Base-by-base conservation (phyloP, 106 monocot genomes). In the Dioscorea alata region DNA sequence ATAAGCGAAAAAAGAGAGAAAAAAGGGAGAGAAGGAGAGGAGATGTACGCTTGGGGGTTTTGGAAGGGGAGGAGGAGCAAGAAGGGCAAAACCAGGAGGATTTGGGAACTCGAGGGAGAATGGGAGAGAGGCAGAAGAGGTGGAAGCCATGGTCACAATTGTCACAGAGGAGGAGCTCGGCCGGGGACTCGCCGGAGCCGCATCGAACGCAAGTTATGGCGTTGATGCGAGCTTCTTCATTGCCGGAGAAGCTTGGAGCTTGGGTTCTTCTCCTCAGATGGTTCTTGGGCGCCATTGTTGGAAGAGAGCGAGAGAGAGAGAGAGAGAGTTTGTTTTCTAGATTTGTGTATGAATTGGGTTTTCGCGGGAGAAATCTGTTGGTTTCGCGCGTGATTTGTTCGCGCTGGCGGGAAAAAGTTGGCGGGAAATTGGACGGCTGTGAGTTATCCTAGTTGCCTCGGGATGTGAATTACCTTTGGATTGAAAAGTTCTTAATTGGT, bases 81-180 rank as follows among this genome's bases (percentile, higher is more conserved):
- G 78, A 70, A 28, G 84, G 75, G 78, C 96, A 97, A 76, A 89
- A 89, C 96, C 92, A 97, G 50, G 52, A 59, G 15, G 86, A 86
- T 10, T 76, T 25, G 64, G 92, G 96, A 24, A 97, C 96, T 69
- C 80, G 66, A 49, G 86, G 71, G 71, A 89, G 82, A 68, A 89
- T 92, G 17, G 92, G 96, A 20, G 89, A 89, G 75, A 92, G 96
- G 70, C 92, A 97, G 92, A 87, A 97, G 80, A 86, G 83, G 76
- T 97, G 96, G 73, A 74, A 78, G 16, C 89, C 96, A 2, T 63
- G 62, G 68, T 92, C 76, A 80, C 96, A 97, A 35, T 69, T 76
- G 80, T 92, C 92, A 76, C 92, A 97, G 74, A 97, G 96, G 72
- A 97, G 80, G 59, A 97, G 80, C 77, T 86, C 78, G 23, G 75